phyloP scores from a whole-genome alignment of 1,284 basidiomycete genomes.

The Trichosporon sp. region DNA sequence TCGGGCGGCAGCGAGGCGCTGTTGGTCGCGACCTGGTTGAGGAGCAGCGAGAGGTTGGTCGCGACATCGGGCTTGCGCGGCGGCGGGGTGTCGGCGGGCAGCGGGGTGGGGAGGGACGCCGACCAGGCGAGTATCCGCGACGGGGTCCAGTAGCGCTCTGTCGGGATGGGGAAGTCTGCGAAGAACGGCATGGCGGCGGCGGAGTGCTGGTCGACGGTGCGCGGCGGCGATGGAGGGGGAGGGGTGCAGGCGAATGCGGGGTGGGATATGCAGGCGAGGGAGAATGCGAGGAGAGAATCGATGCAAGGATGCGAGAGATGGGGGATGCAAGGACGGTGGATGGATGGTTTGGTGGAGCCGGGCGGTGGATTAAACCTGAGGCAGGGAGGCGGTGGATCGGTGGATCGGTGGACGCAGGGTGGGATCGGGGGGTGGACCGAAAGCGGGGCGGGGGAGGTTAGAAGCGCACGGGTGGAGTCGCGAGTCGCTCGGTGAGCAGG shows the following conservation, averaged over 20 bases:
- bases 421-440: background rate
- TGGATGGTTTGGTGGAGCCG: background rate
- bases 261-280: background rate
- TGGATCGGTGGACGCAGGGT: background rate
- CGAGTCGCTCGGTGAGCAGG: background rate
- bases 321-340: background rate
- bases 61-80: constrained; percentile 2
- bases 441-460: background rate
- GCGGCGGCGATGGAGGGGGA: background rate
- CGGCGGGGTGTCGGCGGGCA: background rate
- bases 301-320: background rate
- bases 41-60: background rate
- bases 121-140: constrained; percentile 4
- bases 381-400: background rate
- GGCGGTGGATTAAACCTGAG: background rate
- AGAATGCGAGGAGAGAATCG: background rate
- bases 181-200: background rate
- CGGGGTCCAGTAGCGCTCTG: constrained; percentile 3
- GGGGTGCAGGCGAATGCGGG: background rate
- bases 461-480: background rate
- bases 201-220: background rate
- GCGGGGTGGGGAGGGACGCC: background rate
- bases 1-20: background rate
- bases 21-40: background rate
- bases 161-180: constrained; percentile 3